These are phyloP conservation scores for Stephanodiscus triporus DNA, from an alignment of 108 stramenopile genomes.

Conservation along the genomic window DNA sequence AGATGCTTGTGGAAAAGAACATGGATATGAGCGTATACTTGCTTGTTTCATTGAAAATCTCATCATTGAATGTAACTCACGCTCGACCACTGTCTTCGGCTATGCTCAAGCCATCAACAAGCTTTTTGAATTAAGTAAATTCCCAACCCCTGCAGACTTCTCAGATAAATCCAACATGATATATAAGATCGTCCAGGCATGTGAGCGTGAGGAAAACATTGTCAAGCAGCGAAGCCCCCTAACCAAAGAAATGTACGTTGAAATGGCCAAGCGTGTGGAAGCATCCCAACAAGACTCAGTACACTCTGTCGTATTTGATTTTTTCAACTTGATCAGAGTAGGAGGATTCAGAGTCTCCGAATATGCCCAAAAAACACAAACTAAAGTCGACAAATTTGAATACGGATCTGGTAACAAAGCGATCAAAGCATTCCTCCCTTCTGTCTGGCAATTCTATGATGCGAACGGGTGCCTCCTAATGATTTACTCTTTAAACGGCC, in stretches of 20 bases:
- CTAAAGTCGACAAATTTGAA: neutral
- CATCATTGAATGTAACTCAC: neutral
- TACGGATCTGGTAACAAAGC: neutral
- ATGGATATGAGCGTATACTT: neutral
- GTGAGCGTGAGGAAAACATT: neutral
- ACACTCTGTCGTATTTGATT: neutral
- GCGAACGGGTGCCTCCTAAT: no score
- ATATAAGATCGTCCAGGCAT: neutral
- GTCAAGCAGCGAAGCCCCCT: constrained; percentile 3
- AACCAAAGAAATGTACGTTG: constrained; percentile 4
- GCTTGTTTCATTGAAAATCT: neutral
- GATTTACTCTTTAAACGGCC: no score
- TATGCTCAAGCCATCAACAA: neutral
- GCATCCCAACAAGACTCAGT: no score
- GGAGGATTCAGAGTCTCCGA: no score
- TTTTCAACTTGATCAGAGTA: no score
- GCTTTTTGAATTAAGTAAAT: neutral
- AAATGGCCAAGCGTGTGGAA: neutral
- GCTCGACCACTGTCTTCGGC: neutral
- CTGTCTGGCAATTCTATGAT: neutral
- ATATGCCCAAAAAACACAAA: neutral
- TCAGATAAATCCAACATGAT: neutral
- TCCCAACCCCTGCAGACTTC: neutral
- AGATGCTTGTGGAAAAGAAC: neutral
- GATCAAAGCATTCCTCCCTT: neutral